Conservation (phyloP, 2,329 filamentous ascomycete genomes). For the Nemania serpens region DNA sequence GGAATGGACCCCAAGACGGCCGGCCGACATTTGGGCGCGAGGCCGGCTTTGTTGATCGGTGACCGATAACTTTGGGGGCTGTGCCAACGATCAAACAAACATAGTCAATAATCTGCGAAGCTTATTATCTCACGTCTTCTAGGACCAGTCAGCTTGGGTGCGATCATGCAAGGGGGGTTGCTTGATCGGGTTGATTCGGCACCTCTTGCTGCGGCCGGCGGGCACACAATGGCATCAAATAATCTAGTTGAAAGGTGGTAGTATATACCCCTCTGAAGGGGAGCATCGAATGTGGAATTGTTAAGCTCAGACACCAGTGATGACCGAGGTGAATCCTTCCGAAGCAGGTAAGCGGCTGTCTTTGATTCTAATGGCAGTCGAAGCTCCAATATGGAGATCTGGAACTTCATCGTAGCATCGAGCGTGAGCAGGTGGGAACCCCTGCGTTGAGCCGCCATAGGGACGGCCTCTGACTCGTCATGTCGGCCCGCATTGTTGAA, state of each 20-base stretch:
- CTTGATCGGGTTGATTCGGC: background rate
- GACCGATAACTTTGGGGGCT: constrained; percentile 23
- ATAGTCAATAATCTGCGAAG: constrained; percentile 4
- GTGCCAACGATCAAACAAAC: background rate
- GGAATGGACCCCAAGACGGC: constrained; percentile 18
- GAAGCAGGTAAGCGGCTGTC: constrained; percentile 1
- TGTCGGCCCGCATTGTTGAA: constrained; percentile 1
- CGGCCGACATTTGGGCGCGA: constrained; percentile 6
- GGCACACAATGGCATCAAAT: background rate
- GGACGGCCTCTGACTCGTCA: constrained; percentile 3
- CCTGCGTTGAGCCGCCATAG: constrained; percentile 23
- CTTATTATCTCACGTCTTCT: constrained; percentile 17
- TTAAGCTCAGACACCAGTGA: constrained; percentile 2
- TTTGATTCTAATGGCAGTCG: background rate
- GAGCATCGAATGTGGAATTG: constrained; percentile 7
- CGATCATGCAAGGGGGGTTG: background rate
- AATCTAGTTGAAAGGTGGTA: background rate
- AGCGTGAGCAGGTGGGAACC: constrained; percentile 22
- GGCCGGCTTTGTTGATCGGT: constrained; percentile 21
- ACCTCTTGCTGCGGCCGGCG: background rate
- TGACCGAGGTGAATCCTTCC: constrained; percentile 17
- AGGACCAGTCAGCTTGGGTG: background rate
- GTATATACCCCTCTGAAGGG: constrained; percentile 14
- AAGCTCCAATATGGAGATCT: background rate
- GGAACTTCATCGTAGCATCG: constrained; percentile 18